Base-by-base conservation (phyloP, 2,329 filamentous ascomycete genomes). In the Cercospora beticola region DNA sequence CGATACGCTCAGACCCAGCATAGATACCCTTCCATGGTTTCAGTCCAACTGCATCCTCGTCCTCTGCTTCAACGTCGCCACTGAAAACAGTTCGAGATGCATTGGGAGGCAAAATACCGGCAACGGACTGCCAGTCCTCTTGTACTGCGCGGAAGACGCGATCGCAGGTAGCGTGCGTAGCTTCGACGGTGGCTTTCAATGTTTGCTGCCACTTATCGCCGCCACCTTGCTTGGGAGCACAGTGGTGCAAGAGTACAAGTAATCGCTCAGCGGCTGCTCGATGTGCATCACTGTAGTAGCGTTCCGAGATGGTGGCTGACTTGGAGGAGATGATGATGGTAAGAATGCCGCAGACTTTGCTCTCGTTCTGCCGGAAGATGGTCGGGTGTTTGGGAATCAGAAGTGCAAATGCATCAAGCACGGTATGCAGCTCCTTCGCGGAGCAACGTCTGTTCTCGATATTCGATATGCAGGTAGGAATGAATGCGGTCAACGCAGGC, bases 331-430 rank as follows among this genome's bases (percentile, higher is more conserved):
- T 62, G 14, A 77, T 71, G 6, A 63, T 63, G 9, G 66, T 59
- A 26, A 76, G 62, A 12, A 76, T 58, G 8, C 71, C 46, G 18
- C 75, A 71, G 9, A 97, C 86, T 72, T 93, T 90, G 43, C 86
- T 84, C 68, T 87, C 85, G 76, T 90, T 92, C 0, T 92, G 90
- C 12, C 94, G 90, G 79, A 97, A 90, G 33, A 92, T 92, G 6
- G 93, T 92, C 31, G 92, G 90, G 79, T 97, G 94, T 63, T 90
- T 86, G n/a, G 91, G 90, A 33, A 97, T 82, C 36, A 97, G 83
- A 56, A 88, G 85, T 33, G 86, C 83, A 69, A 97, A 89, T 61
- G 91, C 88, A 70, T 90, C 87, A 43, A 94, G 86, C 4, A 94
- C 84, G 8, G 87, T 87, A 75, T 92, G 88, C 46, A 91, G 79